These are phyloP conservation scores for Protea cynaroides DNA, from an alignment of 164 flowering plant species.

Conservation along the genomic window DNA sequence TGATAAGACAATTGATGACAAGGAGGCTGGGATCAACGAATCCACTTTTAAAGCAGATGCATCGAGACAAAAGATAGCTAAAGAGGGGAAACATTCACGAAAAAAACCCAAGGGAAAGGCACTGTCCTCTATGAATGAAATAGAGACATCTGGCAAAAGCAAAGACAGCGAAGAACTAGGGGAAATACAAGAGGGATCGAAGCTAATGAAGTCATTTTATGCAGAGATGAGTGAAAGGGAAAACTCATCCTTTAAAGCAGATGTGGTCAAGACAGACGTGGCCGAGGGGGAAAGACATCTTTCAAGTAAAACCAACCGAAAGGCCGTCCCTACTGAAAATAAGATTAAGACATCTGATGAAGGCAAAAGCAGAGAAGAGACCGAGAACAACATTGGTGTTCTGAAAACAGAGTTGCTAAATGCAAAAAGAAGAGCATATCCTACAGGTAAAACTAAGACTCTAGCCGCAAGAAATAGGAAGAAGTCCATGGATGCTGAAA, in stretches of 20 bases:
- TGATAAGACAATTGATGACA: slow-evolving; percentile 6
- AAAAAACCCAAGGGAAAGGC: slow-evolving; percentile 22
- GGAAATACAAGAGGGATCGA: slow-evolving; percentile 2
- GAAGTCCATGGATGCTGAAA: slow-evolving; percentile 31
- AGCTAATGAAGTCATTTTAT: slow-evolving; percentile 8
- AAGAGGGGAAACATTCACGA: slow-evolving; percentile 20
- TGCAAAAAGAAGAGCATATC: slow-evolving; percentile 1
- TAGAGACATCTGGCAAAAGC: slow-evolving; percentile 10
- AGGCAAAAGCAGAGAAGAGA: slow-evolving; percentile 8
- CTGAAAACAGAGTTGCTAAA: slow-evolving; percentile 9
- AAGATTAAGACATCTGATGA: slow-evolving; percentile 9
- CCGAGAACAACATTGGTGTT: slow-evolving; percentile 1
- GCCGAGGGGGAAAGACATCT: slow-evolving; percentile 19
- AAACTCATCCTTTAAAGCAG: slow-evolving; percentile 9
- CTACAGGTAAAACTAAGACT: slow-evolving; percentile 14
- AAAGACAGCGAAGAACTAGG: slow-evolving; percentile 5
- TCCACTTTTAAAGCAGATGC: slow-evolving; percentile 11
- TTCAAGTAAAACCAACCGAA: slow-evolving; percentile 22
- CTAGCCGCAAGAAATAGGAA: slow-evolving; percentile 11
- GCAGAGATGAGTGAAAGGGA: slow-evolving; percentile 11
- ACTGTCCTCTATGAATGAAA: slow-evolving; percentile 1
- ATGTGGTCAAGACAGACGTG: slow-evolving; percentile 11
- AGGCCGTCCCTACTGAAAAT: slow-evolving; percentile 3
- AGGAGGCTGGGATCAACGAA: slow-evolving; percentile 6
- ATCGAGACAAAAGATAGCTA: slow-evolving; percentile 10